phyloP scores from a whole-genome alignment of 306 rosid genomes.

The Potentilla sterilis region DNA sequence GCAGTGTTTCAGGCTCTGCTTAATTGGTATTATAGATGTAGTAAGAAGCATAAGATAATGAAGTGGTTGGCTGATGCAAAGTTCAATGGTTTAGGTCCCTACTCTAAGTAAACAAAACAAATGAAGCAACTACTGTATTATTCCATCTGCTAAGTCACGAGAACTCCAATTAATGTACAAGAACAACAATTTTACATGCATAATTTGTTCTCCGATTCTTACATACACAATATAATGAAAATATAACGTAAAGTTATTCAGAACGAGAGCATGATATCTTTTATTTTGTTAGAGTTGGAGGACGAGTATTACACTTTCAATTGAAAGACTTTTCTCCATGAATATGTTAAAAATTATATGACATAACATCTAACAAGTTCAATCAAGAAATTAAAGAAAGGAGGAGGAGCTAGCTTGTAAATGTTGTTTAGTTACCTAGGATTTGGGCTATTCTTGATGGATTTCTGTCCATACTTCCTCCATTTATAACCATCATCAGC shows the following conservation, averaged over 20 bases:
- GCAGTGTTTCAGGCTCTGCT: not conserved
- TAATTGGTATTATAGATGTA: conserved; percentile 9
- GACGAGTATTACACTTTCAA: not conserved
- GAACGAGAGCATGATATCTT: not conserved
- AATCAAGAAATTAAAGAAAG: not conserved
- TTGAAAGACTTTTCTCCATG: not conserved
- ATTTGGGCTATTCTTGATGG: conserved; percentile 82
- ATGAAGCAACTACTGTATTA: conserved; percentile 12
- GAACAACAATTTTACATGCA: not conserved
- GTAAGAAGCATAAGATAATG: conserved; percentile 2
- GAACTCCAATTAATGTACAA: not conserved
- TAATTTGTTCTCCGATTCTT: not conserved
- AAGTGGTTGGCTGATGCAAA: conserved; percentile 30
- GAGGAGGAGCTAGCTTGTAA: not conserved
- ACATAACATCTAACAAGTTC: not conserved
- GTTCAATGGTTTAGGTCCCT: conserved; percentile 31
- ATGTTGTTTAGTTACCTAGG: conserved; percentile 56
- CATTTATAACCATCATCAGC: conserved; percentile 92
- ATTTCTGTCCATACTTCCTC: conserved; percentile 94
- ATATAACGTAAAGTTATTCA: not conserved
- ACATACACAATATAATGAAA: not conserved
- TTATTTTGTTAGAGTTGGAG: not conserved
- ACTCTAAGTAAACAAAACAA: conserved; percentile 6
- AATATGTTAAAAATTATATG: not conserved
- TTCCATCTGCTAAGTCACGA: not conserved